These are phyloP conservation scores for Globisporangium recalcitrans DNA, from an alignment of 352 stramenopile genomes.

Conservation along the genomic window DNA sequence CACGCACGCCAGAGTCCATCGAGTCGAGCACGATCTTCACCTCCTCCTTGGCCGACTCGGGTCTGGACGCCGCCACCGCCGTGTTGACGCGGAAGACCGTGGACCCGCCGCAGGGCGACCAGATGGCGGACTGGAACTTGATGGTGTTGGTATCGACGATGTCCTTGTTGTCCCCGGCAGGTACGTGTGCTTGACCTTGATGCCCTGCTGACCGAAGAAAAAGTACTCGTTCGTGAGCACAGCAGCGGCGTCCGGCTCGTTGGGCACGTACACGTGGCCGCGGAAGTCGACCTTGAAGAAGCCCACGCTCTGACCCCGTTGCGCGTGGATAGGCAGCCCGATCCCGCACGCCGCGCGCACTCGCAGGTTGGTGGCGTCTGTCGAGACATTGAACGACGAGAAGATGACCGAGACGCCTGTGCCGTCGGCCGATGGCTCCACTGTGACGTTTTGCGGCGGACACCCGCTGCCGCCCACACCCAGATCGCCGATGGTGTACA, in stretches of 20 bases:
- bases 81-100: conserved; percentile 37
- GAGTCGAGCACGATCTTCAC: conserved; percentile 30
- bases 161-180: conserved; percentile 15
- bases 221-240: conserved; percentile 30
- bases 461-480: conserved; percentile 24
- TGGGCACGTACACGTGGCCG: conserved; percentile 29
- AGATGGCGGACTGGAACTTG: conserved; percentile 26
- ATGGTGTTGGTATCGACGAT: conserved; percentile 27
- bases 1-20: conserved; percentile 22
- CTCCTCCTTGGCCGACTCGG: not conserved
- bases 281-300: conserved; percentile 36
- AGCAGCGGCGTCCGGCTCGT: conserved; percentile 7
- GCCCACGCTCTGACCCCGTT: conserved; percentile 18
- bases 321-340: conserved; percentile 22
- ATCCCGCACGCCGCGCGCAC: conserved; percentile 22
- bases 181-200: conserved; percentile 14
- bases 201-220: conserved; percentile 24
- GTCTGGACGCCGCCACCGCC: conserved; percentile 13
- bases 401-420: conserved; percentile 30
- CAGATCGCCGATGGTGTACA: conserved; percentile 18
- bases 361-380: not conserved
- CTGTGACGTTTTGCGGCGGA: conserved; percentile 1
- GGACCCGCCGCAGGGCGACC: conserved; percentile 27
- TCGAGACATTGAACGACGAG: conserved; percentile 15
- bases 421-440: conserved; percentile 12